Conservation (phyloP, 2,329 filamentous ascomycete genomes). For the Talaromyces verruculosus region DNA sequence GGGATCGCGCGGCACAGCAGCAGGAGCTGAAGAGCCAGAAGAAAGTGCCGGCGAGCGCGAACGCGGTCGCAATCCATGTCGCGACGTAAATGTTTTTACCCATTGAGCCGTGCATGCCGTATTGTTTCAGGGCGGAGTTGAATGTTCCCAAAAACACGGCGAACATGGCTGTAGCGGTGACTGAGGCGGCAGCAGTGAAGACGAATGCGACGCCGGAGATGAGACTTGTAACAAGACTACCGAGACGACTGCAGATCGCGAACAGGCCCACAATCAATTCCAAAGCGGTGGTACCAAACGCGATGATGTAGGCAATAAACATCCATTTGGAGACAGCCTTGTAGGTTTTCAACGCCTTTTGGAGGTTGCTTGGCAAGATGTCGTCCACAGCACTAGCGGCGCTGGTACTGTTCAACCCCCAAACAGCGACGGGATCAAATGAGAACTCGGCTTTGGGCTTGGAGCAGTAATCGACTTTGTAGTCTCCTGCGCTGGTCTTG, state of each 20-base stretch:
- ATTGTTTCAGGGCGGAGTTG: slow-evolving; percentile 65
- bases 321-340: slow-evolving; percentile 75
- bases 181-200: slow-evolving; percentile 64
- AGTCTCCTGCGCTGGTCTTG: slow-evolving; percentile 54
- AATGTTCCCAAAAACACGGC: slow-evolving; percentile 68
- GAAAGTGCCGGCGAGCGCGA: slow-evolving; percentile 70
- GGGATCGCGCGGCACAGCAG: slow-evolving; percentile 75
- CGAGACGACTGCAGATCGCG: slow-evolving; percentile 76
- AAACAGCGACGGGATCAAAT: slow-evolving; percentile 67
- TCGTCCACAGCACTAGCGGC: slow-evolving; percentile 49
- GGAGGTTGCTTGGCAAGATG: slow-evolving; percentile 66
- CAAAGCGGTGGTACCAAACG: slow-evolving; percentile 66
- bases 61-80: slow-evolving; percentile 77
- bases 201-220: slow-evolving; percentile 59
- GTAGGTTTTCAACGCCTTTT: slow-evolving; percentile 70
- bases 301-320: slow-evolving; percentile 74
- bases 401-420: slow-evolving; percentile 58
- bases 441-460: slow-evolving; percentile 74
- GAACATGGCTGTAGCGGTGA: slow-evolving; percentile 73
- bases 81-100: slow-evolving; percentile 69
- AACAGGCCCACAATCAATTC: slow-evolving; percentile 79
- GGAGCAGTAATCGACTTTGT: slow-evolving; percentile 63
- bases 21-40: slow-evolving; percentile 93
- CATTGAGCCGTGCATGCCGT: slow-evolving; percentile 67
- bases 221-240: slow-evolving; percentile 80